Conservation (phyloP, 257 asterid species). For the Craterostigma plantagineum region DNA sequence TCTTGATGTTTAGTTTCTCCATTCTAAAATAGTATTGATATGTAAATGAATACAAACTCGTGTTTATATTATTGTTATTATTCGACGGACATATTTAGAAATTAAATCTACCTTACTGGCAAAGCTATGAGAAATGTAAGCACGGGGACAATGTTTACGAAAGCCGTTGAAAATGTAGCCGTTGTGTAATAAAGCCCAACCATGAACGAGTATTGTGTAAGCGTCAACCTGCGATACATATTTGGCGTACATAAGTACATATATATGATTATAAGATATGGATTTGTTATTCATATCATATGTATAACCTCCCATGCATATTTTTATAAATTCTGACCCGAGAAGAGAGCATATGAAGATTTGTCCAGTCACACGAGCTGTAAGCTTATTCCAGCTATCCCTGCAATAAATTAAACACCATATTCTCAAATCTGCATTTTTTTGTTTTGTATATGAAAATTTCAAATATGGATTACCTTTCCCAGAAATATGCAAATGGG, state of each 20-base stretch:
- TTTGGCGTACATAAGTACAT: too few species aligned
- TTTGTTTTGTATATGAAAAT: neutral
- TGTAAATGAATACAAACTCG: neutral
- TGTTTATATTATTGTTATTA: neutral
- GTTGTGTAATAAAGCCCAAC: conserved; percentile 62
- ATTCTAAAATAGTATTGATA: conserved; percentile 18
- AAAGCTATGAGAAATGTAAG: conserved; percentile 46
- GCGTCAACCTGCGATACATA: conserved; percentile 33
- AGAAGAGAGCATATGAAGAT: conserved; percentile 42
- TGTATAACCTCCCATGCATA: too few species aligned
- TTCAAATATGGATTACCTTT: conserved; percentile 31
- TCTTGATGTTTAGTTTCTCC: conserved; percentile 37
- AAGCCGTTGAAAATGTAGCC: conserved; percentile 59
- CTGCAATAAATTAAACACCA: conserved; percentile 12
- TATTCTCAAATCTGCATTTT: neutral
- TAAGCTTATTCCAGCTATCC: conserved; percentile 39
- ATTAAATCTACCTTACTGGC: conserved; percentile 41
- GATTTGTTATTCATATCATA: too few species aligned
- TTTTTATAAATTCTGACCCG: conserved; percentile 16
- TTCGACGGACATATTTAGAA: neutral
- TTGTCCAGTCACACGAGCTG: conserved; percentile 21
- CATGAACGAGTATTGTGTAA: conserved; percentile 42
- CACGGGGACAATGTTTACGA: conserved; percentile 56
- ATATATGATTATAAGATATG: too few species aligned
- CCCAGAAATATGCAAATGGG: conserved; percentile 39